A percentile compares a stretch with the other conserved stretches of the same genome.
Evolutionary conservation across 306 rosid species (phyloP).

Genomic region (Hippophae gyantsensis): DNA sequence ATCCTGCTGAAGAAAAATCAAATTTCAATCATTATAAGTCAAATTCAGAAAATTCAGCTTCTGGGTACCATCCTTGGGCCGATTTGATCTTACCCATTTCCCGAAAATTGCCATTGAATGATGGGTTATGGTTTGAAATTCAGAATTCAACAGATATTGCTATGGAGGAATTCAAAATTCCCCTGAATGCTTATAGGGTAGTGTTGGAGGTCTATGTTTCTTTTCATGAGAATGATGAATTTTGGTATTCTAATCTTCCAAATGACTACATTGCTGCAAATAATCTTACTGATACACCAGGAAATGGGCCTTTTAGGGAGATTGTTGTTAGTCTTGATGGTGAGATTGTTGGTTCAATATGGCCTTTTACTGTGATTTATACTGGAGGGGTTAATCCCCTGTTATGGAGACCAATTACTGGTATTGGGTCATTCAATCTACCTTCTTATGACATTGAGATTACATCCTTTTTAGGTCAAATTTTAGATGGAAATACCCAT

Average conservation of each 20-base stretch:
- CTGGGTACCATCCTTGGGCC: slow-evolving; percentile 30
- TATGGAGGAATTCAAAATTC: slow-evolving; percentile 41
- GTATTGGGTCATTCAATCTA: slow-evolving; percentile 67
- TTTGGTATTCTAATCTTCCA: slow-evolving; percentile 58
- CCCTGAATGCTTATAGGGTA: slow-evolving; percentile 69
- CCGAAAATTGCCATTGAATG: slow-evolving; percentile 39
- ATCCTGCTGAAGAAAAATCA: slow-evolving; percentile 22
- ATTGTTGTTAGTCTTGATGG: slow-evolving; percentile 54
- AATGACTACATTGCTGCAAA: slow-evolving; percentile 50
- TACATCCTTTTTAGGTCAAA: slow-evolving; percentile 49
- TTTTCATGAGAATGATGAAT: slow-evolving; percentile 75
- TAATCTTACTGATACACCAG: slow-evolving; percentile 37
- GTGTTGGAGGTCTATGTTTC: slow-evolving; percentile 74
- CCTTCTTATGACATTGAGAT: slow-evolving; percentile 76
- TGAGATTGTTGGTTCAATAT: slow-evolving; percentile 45
- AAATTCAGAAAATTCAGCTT: slow-evolving; percentile 10
- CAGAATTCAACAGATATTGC: slow-evolving; percentile 34
- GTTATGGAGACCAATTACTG: slow-evolving; percentile 81
- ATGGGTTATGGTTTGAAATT: slow-evolving; percentile 66
- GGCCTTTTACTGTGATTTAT: slow-evolving; percentile 80
- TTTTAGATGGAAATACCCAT: slow-evolving; percentile 56
- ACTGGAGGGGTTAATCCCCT: slow-evolving; percentile 83
- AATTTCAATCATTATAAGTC: not conserved
- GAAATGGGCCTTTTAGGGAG: slow-evolving; percentile 78
- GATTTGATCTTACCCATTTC: slow-evolving; percentile 74